Percentiles rank a stretch among this genome's conserved stretches.
Conservation (phyloP, 345 rosid genomes). For the Dipteronia sinensis region DNA sequence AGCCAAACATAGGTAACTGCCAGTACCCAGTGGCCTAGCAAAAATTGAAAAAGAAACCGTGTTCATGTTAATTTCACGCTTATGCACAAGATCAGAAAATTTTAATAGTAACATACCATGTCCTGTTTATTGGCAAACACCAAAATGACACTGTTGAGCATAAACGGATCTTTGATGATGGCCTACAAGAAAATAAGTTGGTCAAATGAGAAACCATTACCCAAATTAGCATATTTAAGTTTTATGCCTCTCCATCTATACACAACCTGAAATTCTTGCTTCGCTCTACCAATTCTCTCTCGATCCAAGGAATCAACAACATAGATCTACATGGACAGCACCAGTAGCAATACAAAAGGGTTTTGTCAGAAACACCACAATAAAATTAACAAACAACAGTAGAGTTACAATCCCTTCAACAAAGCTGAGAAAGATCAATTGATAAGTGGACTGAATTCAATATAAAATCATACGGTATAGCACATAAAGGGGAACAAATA, state of each 20-base stretch:
- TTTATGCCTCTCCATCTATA: conserved; percentile 20
- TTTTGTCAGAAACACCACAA: background rate
- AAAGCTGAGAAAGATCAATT: conserved; percentile 2
- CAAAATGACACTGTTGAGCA: conserved; percentile 91
- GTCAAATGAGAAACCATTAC: conserved; percentile 27
- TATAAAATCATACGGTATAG: background rate
- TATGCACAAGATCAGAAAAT: conserved; percentile 9
- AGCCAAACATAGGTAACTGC: background rate
- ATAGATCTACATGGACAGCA: conserved; percentile 64
- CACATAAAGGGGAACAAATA: conserved; percentile 5
- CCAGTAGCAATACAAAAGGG: background rate
- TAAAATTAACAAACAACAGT: background rate
- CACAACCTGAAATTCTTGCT: conserved; percentile 90
- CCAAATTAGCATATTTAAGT: conserved; percentile 23
- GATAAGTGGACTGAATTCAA: background rate
- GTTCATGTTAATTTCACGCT: background rate
- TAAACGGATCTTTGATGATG: conserved; percentile 92
- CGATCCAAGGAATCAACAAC: conserved; percentile 98
- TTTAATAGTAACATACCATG: conserved; percentile 60
- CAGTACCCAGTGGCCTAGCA: background rate
- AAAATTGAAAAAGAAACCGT: background rate
- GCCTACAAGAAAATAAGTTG: conserved; percentile 52
- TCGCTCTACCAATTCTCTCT: conserved; percentile 93
- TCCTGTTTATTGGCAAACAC: conserved; percentile 99
- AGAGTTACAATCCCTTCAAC: background rate